phyloP scores from a whole-genome alignment of 768 basidiomycete species.

The Podaxis sp. region DNA sequence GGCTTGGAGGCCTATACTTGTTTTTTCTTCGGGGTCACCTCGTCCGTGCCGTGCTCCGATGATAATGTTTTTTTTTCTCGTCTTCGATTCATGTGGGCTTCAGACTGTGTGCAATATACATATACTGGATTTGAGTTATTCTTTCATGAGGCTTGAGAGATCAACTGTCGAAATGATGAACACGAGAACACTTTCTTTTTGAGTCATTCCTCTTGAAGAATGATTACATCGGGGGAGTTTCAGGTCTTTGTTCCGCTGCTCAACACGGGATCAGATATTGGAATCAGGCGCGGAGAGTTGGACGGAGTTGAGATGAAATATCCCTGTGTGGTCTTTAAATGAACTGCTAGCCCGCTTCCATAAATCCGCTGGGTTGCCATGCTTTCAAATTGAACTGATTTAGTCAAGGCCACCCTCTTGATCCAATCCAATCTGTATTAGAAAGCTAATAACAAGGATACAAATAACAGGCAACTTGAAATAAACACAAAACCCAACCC shows the following conservation, averaged over 20 bases:
- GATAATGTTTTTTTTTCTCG: not conserved
- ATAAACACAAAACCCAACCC: not conserved
- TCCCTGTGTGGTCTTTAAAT: not conserved
- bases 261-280: not conserved
- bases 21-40: not conserved
- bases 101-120: constrained; percentile 11
- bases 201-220: not conserved
- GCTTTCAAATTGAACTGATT: not conserved
- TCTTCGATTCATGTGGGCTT: not conserved
- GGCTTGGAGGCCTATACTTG: not conserved
- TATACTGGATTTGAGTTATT: constrained; percentile 10
- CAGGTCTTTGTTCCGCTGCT: not conserved
- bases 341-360: not conserved
- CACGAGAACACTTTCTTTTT: too few relatives aligned
- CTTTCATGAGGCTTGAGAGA: too few relatives aligned
- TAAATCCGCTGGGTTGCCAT: not conserved
- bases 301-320: not conserved
- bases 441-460: not conserved
- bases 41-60: not conserved
- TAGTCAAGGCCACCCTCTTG: not conserved
- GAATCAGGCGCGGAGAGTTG: not conserved
- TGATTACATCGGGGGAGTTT: not conserved
- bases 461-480: not conserved
- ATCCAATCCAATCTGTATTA: not conserved
- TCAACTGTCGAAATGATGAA: not conserved